Base-by-base conservation (phyloP, 148 eudicot genomes). In the Salicornia ramosissima region DNA sequence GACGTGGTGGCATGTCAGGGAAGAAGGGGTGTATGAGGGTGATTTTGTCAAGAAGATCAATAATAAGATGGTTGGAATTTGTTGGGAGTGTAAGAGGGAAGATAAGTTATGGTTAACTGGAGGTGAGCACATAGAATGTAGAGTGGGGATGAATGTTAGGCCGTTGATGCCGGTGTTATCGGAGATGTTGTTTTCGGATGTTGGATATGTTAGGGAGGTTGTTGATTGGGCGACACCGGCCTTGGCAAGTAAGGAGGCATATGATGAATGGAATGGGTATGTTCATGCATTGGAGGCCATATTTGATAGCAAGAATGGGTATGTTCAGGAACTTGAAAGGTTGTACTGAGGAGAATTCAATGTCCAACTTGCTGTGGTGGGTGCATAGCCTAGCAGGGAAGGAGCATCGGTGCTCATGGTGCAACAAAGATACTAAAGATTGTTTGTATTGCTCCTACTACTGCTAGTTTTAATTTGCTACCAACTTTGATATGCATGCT, bases 1-100 rank as follows among this genome's bases (percentile, higher is more conserved):
- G 6, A 66, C 71, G 14, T 74, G 71, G 77, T 74, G 64, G 63
- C 70, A 65, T 42, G 76, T 65, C 11, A 45, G 22, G 12, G 64
- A 53, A 18, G 65, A 39, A 21, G 64, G 54, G 0, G 63, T 26
- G 2, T 46, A 54, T 29, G 29, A 46, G 10, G 65, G 19, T 1
- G 24, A 30, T n/a, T 73, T 58, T 15, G 10, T 11, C 9, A 59
- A 30, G 24, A 50, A n/a, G 22, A 71, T n/a, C n/a, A n/a, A n/a
- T n/a, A n/a, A 71, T 33, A 60, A 47, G 28, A 12, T 71, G 52
- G 74, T 59, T 62, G 66, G 74, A 1, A 29, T 58, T 19, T 57
- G 65, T n/a, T n/a, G n/a, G 51, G 64, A 22, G 2, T n/a, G 3
- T 10, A 71, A 31, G 49, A 59, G 66, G 31, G 66, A 58, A 14